phyloP scores from a whole-genome alignment of 352 stramenopile genomes.

The Phytophthora colocasiae region DNA sequence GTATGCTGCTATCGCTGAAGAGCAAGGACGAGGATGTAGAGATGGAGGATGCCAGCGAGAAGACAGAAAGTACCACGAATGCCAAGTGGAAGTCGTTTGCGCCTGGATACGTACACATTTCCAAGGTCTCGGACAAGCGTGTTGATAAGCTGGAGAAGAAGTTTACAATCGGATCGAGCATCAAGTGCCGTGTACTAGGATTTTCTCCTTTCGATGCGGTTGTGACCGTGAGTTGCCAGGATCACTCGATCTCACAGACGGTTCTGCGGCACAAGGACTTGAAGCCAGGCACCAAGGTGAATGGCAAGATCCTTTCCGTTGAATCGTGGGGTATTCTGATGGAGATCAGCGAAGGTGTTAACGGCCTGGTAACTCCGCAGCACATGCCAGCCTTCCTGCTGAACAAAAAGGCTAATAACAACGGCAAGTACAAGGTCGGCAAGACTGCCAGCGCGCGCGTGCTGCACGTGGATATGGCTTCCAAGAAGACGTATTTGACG shows the following conservation, averaged over 20 bases:
- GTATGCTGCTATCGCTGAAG: constrained; percentile 87
- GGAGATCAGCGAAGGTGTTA: constrained; percentile 87
- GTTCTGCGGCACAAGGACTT: constrained; percentile 87
- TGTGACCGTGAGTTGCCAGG: constrained; percentile 86
- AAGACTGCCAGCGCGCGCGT: constrained; percentile 84
- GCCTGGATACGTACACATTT: constrained; percentile 91
- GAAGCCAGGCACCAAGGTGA: constrained; percentile 73
- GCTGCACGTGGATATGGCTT: constrained; percentile 83
- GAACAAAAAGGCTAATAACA: constrained; percentile 69
- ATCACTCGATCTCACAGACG: constrained; percentile 73
- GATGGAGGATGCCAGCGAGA: constrained; percentile 55
- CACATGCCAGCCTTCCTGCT: constrained; percentile 83
- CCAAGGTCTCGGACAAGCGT: constrained; percentile 80
- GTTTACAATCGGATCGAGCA: constrained; percentile 62
- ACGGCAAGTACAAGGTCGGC: constrained; percentile 81
- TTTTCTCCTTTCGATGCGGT: constrained; percentile 89
- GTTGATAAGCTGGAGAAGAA: constrained; percentile 92
- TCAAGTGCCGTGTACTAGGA: constrained; percentile 83
- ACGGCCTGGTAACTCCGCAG: constrained; percentile 71
- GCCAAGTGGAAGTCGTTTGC: constrained; percentile 83
- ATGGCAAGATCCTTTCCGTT: constrained; percentile 82
- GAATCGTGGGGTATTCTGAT: constrained; percentile 87
- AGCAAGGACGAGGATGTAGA: constrained; percentile 50
- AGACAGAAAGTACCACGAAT: constrained; percentile 42
- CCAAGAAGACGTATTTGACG: constrained; percentile 94